A percentile compares a stretch with the other conserved stretches of the same genome.
These are phyloP conservation scores for Musa troglodytarum DNA, from an alignment of 176 grass and related monocot species.

Conservation along the genomic window DNA sequence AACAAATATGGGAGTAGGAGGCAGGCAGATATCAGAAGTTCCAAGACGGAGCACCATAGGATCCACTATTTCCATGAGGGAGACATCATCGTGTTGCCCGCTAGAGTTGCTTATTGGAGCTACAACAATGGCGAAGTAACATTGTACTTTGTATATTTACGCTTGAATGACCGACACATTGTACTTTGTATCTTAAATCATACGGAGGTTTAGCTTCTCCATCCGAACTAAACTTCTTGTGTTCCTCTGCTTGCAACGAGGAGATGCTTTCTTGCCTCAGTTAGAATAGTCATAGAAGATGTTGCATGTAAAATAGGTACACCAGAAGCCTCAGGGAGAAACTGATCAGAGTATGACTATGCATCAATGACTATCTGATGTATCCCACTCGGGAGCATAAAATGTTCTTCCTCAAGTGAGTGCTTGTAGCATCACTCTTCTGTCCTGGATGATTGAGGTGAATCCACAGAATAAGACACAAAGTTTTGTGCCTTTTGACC, in stretches of 20 bases:
- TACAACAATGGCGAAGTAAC: no score
- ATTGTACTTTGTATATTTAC: no score
- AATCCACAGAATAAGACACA: constrained; percentile 62
- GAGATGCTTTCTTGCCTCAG: constrained; percentile 58
- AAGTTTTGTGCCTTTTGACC: constrained; percentile 81
- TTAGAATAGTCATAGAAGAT: constrained; percentile 64
- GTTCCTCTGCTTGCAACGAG: constrained; percentile 46
- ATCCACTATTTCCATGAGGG: no score
- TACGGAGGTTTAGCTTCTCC: constrained; percentile 28
- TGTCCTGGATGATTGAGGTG: constrained; percentile 35
- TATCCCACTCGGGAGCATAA: constrained; percentile 31
- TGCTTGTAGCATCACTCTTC: constrained; percentile 31
- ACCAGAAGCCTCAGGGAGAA: constrained; percentile 22
- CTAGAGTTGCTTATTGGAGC: no score
- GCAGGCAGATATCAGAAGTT: no score
- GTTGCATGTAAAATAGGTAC: constrained; percentile 44
- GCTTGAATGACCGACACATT: constrained; percentile 19
- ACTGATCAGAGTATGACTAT: constrained; percentile 31
- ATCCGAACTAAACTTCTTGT: constrained; percentile 39
- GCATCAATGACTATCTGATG: constrained; percentile 43
- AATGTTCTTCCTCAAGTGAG: constrained; percentile 40
- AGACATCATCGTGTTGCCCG: no score
- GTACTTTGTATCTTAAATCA: constrained; percentile 16
- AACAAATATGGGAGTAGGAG: no score
- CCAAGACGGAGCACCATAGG: no score